Evolutionary conservation across 768 basidiomycete species (phyloP), one percentile per base, ranked within the genome.

Genomic region (Mycena haematopus): DNA sequence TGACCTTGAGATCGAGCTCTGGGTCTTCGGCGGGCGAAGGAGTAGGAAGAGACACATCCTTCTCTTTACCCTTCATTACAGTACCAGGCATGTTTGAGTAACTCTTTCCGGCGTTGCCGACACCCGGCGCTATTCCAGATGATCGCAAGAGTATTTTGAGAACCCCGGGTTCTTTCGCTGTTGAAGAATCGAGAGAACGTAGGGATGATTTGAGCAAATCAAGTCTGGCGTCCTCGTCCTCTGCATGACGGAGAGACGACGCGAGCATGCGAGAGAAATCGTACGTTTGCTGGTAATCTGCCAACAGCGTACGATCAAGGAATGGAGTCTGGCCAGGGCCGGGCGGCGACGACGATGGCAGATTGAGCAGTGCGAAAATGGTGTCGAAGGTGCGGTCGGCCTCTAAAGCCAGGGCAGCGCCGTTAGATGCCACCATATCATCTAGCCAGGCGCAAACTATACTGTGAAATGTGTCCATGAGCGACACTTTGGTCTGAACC

Each of bases 231-330:
- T 91, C 87, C 59, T 86, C 84, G 60, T 84, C 83, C 17, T 78
- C 71, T 0, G 80, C 79, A 57, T 76, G 75, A 25, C 71, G 77
- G 29, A 86, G 74, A 11, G 80, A 79, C 6, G 75, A 74, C 15
- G 79, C 69, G 27, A 92, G 80, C 0, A 80, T 81, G 27, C 71
- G 74, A 9, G 83, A 79, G 14, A 93, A 77, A 51, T 84, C 79
- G 72, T 92, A 90, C 1, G 86, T 76, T 44, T 86, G 79, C 61
- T 92, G 87, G 72, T 93, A 92, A 69, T 93, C 92, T 7, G 81
- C 82, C 13, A 93, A 74, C 24, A 93, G 79, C 13, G 90, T 71
- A 27, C 82, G 84, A 69, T 91, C 84, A 63, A 91, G 80, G 75
- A 91, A 93, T 3, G 86, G 84, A 17, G 78, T 83, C 33, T 72